Conservation (phyloP, 129 eudicot genomes). For the Artemisia tridentata region DNA sequence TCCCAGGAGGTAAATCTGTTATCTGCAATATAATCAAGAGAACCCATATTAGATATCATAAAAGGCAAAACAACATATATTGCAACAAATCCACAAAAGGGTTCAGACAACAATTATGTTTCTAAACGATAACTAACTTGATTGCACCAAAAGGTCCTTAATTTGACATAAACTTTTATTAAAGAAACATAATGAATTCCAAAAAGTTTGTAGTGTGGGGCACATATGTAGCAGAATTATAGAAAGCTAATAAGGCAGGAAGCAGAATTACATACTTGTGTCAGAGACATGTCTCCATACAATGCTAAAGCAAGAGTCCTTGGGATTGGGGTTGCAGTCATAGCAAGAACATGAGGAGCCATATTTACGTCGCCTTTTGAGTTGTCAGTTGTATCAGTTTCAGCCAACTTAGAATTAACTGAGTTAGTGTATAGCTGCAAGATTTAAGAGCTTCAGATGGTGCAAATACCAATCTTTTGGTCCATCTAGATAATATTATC, state of each 20-base stretch:
- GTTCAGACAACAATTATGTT: conserved; percentile 7
- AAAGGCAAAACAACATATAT: background rate
- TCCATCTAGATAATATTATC: background rate
- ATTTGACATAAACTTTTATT: background rate
- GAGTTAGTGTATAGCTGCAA: conserved; percentile 68
- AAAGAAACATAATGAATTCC: background rate
- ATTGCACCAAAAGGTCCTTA: conserved; percentile 8
- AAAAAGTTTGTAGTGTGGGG: conserved; percentile 1
- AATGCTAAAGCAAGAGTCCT: conserved; percentile 96
- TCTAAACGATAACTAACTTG: background rate
- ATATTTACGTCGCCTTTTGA: conserved; percentile 45
- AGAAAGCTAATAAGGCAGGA: conserved; percentile 13
- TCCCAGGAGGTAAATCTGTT: conserved; percentile 95
- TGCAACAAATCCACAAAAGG: conserved; percentile 4
- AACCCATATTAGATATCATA: background rate
- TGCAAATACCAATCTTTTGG: background rate
- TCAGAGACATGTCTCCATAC: conserved; percentile 93
- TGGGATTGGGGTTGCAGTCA: conserved; percentile 99
- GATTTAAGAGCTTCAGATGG: conserved; percentile 19
- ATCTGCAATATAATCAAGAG: conserved; percentile 51
- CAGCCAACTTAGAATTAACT: conserved; percentile 42
- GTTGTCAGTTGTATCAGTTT: conserved; percentile 38
- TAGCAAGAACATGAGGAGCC: conserved; percentile 98
- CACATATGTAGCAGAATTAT: conserved; percentile 2
- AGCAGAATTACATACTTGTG: conserved; percentile 64